Percentiles rank a stretch among this genome's conserved stretches.
Conservation (phyloP, 257 asterid genomes). For the Capsicum rhomboideum region DNA sequence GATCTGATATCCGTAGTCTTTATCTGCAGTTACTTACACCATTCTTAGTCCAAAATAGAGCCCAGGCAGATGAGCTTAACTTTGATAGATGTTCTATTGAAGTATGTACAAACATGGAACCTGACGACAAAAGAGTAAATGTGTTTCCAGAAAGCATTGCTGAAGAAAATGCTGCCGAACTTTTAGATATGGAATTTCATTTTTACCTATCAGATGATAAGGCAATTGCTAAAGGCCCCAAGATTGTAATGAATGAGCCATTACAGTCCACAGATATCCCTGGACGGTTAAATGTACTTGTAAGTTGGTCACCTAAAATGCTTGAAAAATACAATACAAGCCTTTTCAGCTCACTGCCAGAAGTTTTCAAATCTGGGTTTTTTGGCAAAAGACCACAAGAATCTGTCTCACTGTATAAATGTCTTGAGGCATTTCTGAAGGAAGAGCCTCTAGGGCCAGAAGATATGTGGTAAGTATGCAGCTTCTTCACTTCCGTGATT, state of each 20-base stretch:
- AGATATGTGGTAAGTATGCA: conserved; percentile 90
- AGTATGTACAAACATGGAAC: conserved; percentile 22
- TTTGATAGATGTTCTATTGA: conserved; percentile 24
- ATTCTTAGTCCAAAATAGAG: conserved; percentile 38
- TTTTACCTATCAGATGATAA: conserved; percentile 65
- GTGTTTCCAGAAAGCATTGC: conserved; percentile 26
- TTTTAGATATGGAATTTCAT: conserved; percentile 35
- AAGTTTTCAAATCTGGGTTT: conserved; percentile 68
- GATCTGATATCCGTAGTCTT: conserved; percentile 46
- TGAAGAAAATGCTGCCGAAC: conserved; percentile 29
- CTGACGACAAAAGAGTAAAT: conserved; percentile 21
- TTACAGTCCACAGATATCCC: conserved; percentile 28
- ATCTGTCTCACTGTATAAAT: conserved; percentile 74
- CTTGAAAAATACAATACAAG: conserved; percentile 33
- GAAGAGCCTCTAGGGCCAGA: conserved; percentile 99
- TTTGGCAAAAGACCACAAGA: conserved; percentile 64
- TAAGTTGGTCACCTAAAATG: conserved; percentile 63
- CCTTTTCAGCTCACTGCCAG: conserved; percentile 56
- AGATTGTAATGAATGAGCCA: conserved; percentile 53
- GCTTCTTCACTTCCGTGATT: background rate
- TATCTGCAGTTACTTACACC: conserved; percentile 52
- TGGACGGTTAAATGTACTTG: conserved; percentile 54
- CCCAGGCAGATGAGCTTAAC: conserved; percentile 17
- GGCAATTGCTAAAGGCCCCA: conserved; percentile 34
- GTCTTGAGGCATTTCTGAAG: conserved; percentile 91